A percentile compares a stretch with the other conserved stretches of the same genome.
These are phyloP conservation scores for Phytophthora pseudosyringae DNA, from an alignment of 352 stramenopile species.

Conservation along the genomic window DNA sequence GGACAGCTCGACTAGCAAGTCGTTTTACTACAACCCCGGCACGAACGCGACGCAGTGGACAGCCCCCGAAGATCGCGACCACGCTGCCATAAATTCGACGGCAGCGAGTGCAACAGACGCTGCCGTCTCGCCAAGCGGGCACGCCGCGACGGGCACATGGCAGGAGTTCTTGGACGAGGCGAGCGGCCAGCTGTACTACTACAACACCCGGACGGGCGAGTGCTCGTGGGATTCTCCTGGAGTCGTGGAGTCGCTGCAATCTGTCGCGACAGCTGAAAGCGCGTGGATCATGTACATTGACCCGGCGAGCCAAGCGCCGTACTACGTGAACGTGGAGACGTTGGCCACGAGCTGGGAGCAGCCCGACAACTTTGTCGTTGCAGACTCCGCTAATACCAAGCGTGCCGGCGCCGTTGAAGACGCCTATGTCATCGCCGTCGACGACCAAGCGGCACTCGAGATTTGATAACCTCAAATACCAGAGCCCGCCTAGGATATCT, in stretches of 20 bases:
- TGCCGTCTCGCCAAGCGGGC: constrained; percentile 5
- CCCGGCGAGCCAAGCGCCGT: constrained; percentile 40
- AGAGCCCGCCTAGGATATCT: background rate
- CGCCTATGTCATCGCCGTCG: constrained; percentile 55
- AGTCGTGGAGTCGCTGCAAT: constrained; percentile 10
- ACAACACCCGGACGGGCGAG: constrained; percentile 66
- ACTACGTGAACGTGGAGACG: constrained; percentile 64
- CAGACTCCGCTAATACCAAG: background rate
- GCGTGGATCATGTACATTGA: constrained; percentile 63
- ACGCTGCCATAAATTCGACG: constrained; percentile 18
- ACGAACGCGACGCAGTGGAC: constrained; percentile 55
- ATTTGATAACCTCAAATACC: constrained; percentile 24
- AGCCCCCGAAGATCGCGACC: constrained; percentile 30
- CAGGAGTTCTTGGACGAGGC: constrained; percentile 63
- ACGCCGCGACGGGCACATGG: constrained; percentile 44
- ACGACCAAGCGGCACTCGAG: constrained; percentile 26
- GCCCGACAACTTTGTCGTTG: constrained; percentile 30
- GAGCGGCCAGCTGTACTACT: constrained; percentile 71
- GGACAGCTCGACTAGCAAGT: constrained; percentile 54
- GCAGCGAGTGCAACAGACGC: constrained; percentile 9
- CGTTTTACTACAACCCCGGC: constrained; percentile 57
- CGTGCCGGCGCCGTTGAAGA: constrained; percentile 29
- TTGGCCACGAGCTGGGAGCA: constrained; percentile 59
- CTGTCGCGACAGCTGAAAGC: constrained; percentile 17
- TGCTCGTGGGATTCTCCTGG: constrained; percentile 53